Base-by-base conservation (phyloP, 1,284 basidiomycete genomes). In the Dichomitus squalens region DNA sequence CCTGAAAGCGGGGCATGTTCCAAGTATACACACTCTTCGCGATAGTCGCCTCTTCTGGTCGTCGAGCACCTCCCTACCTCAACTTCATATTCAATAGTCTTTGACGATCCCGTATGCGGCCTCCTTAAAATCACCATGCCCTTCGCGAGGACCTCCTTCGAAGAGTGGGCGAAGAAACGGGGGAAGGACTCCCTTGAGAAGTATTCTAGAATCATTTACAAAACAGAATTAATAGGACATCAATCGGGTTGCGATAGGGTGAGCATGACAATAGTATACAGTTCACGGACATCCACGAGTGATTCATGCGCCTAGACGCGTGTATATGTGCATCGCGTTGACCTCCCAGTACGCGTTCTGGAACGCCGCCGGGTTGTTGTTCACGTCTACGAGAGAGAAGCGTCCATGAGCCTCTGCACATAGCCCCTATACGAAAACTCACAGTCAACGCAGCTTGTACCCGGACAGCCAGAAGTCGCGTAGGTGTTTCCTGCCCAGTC, bases 41-140 rank as follows among this genome's bases (percentile, higher is more conserved):
- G n/a, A n/a, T n/a, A n/a, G n/a, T n/a, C n/a, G n/a, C n/a, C n/a
- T n/a, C n/a, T n/a, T n/a, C n/a, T n/a, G n/a, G n/a, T n/a, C n/a
- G n/a, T n/a, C n/a, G n/a, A n/a, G n/a, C n/a, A n/a, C n/a, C n/a
- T n/a, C n/a, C n/a, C n/a, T n/a, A n/a, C n/a, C n/a, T n/a, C n/a
- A n/a, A n/a, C n/a, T n/a, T n/a, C n/a, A n/a, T 11, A 31, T 11
- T 43, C 57, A 65, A 3, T 59, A 63, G 69, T 85, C 84, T 1
- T 66, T 68, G n/a, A 88, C 78, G 49, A 89, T 83, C 65, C 88
- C 86, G 70, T 80, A 76, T 21, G 90, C 80, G 4, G 87, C 81
- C 64, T 84, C 75, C 48, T 73, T 74, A 92, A 87, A 53, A 90
- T 84, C 55, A 74, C 68, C 59, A 77, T 76, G 1, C 85, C 89